Base-by-base conservation (phyloP, 805 yeast species). In the Lachancea nothofagi region DNA sequence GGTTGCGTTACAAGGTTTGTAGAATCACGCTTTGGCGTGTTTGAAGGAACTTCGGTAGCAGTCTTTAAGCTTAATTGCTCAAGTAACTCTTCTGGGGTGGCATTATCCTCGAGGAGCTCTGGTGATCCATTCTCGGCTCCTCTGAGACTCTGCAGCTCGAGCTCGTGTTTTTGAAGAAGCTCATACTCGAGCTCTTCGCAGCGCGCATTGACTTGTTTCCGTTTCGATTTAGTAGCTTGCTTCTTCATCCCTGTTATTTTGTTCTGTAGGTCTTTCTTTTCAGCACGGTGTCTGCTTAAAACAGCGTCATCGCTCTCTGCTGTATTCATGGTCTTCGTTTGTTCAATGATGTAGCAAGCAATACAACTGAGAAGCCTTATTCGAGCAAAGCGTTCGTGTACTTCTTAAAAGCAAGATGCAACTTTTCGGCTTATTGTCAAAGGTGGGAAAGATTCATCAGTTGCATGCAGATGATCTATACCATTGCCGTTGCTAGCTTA, bases 161-260 rank as follows among this genome's bases (percentile, higher is more conserved):
- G 29, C 24, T 64, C 64, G 31, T 87, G 96, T 38, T 64, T 71
- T 17, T 41, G 51, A 42, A 74, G 73, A 51, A 86, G 55, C 8
- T 70, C 74, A 2, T 62, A 62, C 51, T 83, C 86, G 65, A 86
- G 49, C 31, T 70, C 75, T 28, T 67, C 67, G 49, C 89, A 80
- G 51, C 75, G 75, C 38, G 68, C 67, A 47, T 70, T 60, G 7
- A 86, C 80, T 44, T 76, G 77, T 58, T 82, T 83, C 50, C 83
- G 74, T 36, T 80, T 83, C 35, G 87, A 80, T 55, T 86, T 84
- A 13, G 86, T 77, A 2, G 90, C 89, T 60, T 81, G 90, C 52
- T 85, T 85, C 64, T 82, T 85, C 71, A 88, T 62, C 2, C 83
- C 81, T 2, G 95, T 86, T 22, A 78, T 68, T 22, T 74, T 71